Evolutionary conservation across 306 rosid species (phyloP).

Genomic region (Gillenia trifoliata): DNA sequence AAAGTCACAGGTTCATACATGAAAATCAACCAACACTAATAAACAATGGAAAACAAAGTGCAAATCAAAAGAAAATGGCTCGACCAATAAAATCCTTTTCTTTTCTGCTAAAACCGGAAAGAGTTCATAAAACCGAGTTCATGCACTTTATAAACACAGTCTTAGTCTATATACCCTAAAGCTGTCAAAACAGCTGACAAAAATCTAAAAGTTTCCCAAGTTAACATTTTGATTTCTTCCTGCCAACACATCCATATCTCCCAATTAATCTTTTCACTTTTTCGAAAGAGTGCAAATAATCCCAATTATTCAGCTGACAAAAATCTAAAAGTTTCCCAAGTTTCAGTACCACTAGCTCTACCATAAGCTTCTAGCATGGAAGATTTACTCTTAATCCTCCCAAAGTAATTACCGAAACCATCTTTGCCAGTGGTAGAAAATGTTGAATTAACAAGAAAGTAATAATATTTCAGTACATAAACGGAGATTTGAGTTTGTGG

Average conservation of each 20-base stretch:
- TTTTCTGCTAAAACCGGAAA: background rate
- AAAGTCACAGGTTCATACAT: background rate
- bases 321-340: no score
- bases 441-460: background rate
- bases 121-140: background rate
- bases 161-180: background rate
- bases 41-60: background rate
- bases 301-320: no score
- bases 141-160: background rate
- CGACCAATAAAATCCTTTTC: background rate
- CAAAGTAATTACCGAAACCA: background rate
- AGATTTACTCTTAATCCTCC: background rate
- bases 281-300: no score
- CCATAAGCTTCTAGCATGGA: background rate
- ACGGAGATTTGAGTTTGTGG: background rate
- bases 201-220: background rate
- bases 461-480: background rate
- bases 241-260: background rate
- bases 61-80: background rate
- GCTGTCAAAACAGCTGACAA: background rate
- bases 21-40: background rate
- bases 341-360: background rate
- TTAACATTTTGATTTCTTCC: background rate
- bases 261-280: no score
- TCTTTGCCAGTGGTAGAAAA: background rate